Evolutionary conservation across 345 rosid genomes (phyloP).

Genomic region (Aethionema arabicum): DNA sequence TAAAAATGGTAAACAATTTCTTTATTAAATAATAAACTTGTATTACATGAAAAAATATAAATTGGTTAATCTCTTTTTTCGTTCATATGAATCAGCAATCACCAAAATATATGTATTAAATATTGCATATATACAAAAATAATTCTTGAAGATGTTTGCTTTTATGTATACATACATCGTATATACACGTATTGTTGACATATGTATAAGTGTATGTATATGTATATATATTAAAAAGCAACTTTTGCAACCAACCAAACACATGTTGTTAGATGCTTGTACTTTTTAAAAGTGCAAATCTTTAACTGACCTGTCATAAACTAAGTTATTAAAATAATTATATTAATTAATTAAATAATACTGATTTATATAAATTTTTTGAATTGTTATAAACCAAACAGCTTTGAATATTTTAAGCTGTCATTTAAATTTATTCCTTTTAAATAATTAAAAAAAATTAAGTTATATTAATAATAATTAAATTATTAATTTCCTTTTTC

Average conservation of each 20-base stretch:
- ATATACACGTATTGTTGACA: constrained; percentile 4
- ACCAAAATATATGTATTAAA: constrained; percentile 2
- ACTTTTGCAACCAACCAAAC: constrained; percentile 33
- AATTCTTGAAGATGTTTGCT: background rate
- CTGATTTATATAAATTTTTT: too few species aligned
- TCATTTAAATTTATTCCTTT: constrained; percentile 7
- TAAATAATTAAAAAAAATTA: constrained; percentile 16
- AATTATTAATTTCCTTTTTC: constrained; percentile 20
- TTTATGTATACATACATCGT: constrained; percentile 14
- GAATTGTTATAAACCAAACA: constrained; percentile 9
- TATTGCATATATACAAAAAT: background rate
- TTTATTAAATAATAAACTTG: too few species aligned
- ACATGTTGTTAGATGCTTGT: constrained; percentile 31
- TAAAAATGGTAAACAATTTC: too few species aligned
- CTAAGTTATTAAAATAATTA: constrained; percentile 6
- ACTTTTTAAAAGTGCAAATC: constrained; percentile 33
- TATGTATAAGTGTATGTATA: constrained; percentile 3
- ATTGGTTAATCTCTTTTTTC: background rate
- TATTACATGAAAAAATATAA: background rate
- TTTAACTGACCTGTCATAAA: constrained; percentile 30
- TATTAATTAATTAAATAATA: constrained; percentile 1
- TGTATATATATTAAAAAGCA: constrained; percentile 13
- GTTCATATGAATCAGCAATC: constrained; percentile 14
- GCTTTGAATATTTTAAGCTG: constrained; percentile 20
- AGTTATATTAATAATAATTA: background rate